Evolutionary conservation across 768 basidiomycete species (phyloP).

Genomic region (Cystofilobasidium ferigula): DNA sequence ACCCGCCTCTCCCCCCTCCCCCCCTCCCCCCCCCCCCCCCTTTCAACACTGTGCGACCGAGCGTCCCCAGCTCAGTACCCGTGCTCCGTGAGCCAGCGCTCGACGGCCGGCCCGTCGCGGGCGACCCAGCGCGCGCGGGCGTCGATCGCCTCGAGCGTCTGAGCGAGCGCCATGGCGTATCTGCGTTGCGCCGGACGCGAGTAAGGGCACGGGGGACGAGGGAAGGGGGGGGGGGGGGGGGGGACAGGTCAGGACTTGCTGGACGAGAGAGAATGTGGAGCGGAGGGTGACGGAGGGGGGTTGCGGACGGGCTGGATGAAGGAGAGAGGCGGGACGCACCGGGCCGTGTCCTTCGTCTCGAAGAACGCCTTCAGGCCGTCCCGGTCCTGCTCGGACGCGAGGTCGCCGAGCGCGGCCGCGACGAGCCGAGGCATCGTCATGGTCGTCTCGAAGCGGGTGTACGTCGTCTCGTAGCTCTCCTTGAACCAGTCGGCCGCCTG

Average conservation of each 20-base stretch:
- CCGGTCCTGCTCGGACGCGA: constrained; percentile 61
- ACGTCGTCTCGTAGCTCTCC: constrained; percentile 49
- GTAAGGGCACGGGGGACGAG: no score
- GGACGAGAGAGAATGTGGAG: no score
- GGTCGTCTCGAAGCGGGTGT: neutral
- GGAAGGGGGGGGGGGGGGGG: neutral
- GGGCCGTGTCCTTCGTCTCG: constrained; percentile 45
- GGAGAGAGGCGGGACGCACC: neutral
- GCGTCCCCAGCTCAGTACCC: constrained; percentile 31
- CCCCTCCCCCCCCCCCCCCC: no score
- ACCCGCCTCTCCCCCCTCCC: no score
- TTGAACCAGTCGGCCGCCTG: constrained; percentile 53
- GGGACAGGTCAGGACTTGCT: neutral
- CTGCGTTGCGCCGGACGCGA: neutral
- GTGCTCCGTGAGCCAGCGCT: constrained; percentile 38
- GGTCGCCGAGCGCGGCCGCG: constrained; percentile 41
- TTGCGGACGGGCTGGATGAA: no score
- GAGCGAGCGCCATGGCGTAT: constrained; percentile 37
- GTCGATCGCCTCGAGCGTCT: constrained; percentile 58
- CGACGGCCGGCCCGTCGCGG: constrained; percentile 37
- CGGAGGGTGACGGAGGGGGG: no score
- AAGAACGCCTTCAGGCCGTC: constrained; percentile 59
- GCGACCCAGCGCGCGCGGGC: constrained; percentile 54
- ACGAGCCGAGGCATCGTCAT: constrained; percentile 27
- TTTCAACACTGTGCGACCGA: no score